phyloP scores from a whole-genome alignment of 352 stramenopile species.

The Phytopythium kandeliae region DNA sequence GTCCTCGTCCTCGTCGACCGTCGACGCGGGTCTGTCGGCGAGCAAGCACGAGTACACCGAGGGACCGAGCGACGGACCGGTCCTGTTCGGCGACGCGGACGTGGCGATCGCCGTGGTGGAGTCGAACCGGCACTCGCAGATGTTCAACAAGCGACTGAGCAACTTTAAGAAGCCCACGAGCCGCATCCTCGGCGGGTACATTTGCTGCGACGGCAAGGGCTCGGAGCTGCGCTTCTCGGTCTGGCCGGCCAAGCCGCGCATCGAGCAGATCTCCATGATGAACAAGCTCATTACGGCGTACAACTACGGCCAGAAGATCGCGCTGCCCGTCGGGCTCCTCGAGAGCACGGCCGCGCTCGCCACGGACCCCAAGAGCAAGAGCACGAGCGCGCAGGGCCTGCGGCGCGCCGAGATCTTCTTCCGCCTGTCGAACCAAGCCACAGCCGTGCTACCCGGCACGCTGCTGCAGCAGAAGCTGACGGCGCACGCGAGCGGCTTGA shows the following conservation, averaged over 20 bases:
- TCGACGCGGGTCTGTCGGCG: slow-evolving; percentile 46
- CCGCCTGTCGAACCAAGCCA: slow-evolving; percentile 51
- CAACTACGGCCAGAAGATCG: slow-evolving; percentile 83
- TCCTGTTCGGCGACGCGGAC: slow-evolving; percentile 78
- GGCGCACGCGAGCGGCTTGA: slow-evolving; percentile 25
- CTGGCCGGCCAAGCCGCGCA: slow-evolving; percentile 47
- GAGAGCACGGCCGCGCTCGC: slow-evolving; percentile 33
- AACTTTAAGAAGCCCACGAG: slow-evolving; percentile 88
- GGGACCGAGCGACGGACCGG: slow-evolving; percentile 56
- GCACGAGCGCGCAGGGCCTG: slow-evolving; percentile 20
- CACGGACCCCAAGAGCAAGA: slow-evolving; percentile 9
- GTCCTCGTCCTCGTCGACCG: slow-evolving; percentile 37
- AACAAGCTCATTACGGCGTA: slow-evolving; percentile 84
- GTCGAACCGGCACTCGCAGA: slow-evolving; percentile 74
- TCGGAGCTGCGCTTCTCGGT: slow-evolving; percentile 63
- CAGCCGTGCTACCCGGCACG: slow-evolving; percentile 37
- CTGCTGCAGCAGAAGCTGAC: slow-evolving; percentile 56
- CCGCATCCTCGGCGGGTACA: slow-evolving; percentile 66
- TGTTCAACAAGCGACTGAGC: slow-evolving; percentile 81
- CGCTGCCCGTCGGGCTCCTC: slow-evolving; percentile 53
- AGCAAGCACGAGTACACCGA: slow-evolving; percentile 64
- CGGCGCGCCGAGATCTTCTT: slow-evolving; percentile 63
- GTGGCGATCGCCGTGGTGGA: slow-evolving; percentile 77
- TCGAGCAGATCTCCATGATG: slow-evolving; percentile 81
- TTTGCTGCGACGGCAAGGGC: slow-evolving; percentile 74